Evolutionary conservation across 1,139 yeast genomes (phyloP).

Genomic region (Nakaseomyces delphensis): DNA sequence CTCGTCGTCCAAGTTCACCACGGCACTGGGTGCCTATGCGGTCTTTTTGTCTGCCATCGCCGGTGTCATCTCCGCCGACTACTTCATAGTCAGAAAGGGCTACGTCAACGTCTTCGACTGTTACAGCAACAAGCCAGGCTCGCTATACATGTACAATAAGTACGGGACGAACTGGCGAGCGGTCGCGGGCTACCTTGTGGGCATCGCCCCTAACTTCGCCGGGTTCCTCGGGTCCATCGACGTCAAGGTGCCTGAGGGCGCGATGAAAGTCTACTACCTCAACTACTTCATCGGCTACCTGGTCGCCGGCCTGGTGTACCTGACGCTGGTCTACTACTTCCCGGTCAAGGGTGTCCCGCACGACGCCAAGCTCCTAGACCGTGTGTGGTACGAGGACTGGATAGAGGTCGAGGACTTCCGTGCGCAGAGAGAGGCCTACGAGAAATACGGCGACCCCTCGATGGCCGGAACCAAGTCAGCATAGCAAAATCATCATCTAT

Average conservation of each 20-base stretch:
- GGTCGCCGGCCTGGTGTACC: constrained; percentile 45
- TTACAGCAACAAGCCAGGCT: constrained; percentile 38
- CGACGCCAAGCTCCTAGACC: constrained; percentile 34
- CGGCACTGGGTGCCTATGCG: constrained; percentile 76
- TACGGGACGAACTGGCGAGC: constrained; percentile 79
- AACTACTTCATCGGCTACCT: constrained; percentile 71
- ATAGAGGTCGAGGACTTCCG: constrained; percentile 51
- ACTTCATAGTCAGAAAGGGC: constrained; percentile 68
- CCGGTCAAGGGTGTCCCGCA: constrained; percentile 55
- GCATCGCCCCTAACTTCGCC: constrained; percentile 72
- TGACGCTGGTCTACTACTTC: constrained; percentile 40
- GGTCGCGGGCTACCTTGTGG: constrained; percentile 58
- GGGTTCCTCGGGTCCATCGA: constrained; percentile 58
- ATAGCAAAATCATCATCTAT: neutral
- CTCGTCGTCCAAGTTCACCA: constrained; percentile 67
- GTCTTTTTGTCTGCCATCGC: constrained; percentile 81
- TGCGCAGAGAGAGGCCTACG: constrained; percentile 27
- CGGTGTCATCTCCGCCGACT: constrained; percentile 74
- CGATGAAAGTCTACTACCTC: constrained; percentile 59
- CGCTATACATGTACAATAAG: constrained; percentile 50
- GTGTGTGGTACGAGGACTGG: constrained; percentile 46
- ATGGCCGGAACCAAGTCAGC: constrained; percentile 1
- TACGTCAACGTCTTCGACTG: constrained; percentile 55
- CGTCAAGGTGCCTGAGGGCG: constrained; percentile 60
- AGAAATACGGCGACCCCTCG: constrained; percentile 12